Evolutionary conservation across 768 basidiomycete genomes (phyloP), one percentile per base, ranked within the genome.

Genomic region (Cytidiella melzeri): DNA sequence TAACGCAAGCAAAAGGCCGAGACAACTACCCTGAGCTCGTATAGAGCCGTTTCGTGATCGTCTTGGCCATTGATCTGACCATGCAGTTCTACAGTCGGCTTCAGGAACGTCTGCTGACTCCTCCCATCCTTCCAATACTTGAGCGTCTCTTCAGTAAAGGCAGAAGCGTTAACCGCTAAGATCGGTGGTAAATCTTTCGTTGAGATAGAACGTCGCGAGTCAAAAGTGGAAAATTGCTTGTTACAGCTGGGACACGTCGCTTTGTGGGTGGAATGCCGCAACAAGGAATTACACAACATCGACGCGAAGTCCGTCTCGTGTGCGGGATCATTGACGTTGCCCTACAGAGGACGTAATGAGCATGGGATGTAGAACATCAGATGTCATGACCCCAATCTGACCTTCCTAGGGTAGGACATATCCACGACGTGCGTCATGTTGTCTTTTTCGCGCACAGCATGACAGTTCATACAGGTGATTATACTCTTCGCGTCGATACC

Each of bases 391-490:
- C 59, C 71, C 26, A 19, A 24, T 38, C 3, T 9, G 27, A 92
- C 92, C 69, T 84, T 90, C 41, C 85, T 79, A 4, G 92, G 92
- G 64, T 98, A 97, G 10, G 80, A 67, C 63, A 98, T 64, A 61
- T 98, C 96, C 15, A 96, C 67, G 4, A 92, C 75, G 61, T 95
- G 92, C 1, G 87, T 80, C 66, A 86, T 73, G 49, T 83, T 81
- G 45, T 87, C 84, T 63, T 95, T 89, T 55, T 81, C 80, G 45
- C 81, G 72, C 12, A 80, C 72, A 4, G 76, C 73, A 49, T 84
- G 80, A 67, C 96, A 98, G 54, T 70, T 78, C 55, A 73, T 64
- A 64, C 96, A 98, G 2, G 77, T 77, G 37, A 84, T 82, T 41
- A 84, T 66, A 41, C 83, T 94, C 61, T 78, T 83, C 9, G 84